Evolutionary conservation across 768 basidiomycete species (phyloP).

Genomic region (Plicaturopsis crispa): DNA sequence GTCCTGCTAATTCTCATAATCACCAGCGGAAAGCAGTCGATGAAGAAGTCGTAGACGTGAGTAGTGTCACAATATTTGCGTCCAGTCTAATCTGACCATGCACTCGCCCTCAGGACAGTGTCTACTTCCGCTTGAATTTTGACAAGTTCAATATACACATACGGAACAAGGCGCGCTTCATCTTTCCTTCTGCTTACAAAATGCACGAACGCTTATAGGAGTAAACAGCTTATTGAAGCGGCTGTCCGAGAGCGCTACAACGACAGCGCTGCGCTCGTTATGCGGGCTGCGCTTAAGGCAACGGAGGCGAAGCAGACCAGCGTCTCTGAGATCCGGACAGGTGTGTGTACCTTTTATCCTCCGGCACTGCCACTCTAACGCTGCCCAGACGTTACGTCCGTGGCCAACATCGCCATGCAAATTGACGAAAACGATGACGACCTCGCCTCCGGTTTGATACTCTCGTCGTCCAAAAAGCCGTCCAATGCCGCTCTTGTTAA

Average conservation of each 20-base stretch:
- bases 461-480: conserved; percentile 42
- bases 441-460: conserved; percentile 56
- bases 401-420: conserved; percentile 55
- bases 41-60: conserved; percentile 63
- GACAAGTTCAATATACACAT: conserved; percentile 83
- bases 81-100: background rate
- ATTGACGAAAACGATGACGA: conserved; percentile 56
- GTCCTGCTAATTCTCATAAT: conserved; percentile 10
- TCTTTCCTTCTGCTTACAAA: background rate
- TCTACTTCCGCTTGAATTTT: conserved; percentile 84
- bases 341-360: conserved; percentile 23
- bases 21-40: conserved; percentile 43
- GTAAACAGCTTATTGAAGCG: conserved; percentile 61
- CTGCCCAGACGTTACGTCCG: conserved; percentile 52
- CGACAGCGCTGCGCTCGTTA: conserved; percentile 57
- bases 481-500: conserved; percentile 57
- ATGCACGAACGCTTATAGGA: conserved; percentile 9
- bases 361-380: background rate
- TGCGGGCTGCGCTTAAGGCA: conserved; percentile 63
- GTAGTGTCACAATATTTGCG: conserved; percentile 14
- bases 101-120: conserved; percentile 41
- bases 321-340: conserved; percentile 57
- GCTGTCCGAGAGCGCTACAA: conserved; percentile 81
- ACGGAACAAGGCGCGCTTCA: conserved; percentile 67
- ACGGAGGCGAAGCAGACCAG: conserved; percentile 58